Conservation (phyloP, 495 filamentous ascomycete species). For the Aspergillus diversus region DNA sequence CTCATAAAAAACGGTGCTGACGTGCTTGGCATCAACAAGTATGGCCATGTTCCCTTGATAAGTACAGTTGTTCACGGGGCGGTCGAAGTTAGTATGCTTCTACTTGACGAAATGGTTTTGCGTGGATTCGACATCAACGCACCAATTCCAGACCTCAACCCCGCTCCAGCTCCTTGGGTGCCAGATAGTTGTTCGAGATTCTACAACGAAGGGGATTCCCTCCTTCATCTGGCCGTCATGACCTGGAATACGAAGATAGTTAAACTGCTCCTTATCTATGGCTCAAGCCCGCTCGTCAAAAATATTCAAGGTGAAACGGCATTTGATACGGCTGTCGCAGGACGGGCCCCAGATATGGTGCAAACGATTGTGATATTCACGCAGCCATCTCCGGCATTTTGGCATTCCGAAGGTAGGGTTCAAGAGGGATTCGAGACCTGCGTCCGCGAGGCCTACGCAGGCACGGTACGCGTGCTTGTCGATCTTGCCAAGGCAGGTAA, state of each 20-base stretch:
- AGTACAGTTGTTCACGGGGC: background rate
- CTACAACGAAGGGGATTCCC: background rate
- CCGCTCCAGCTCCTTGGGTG: background rate
- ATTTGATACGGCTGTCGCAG: background rate
- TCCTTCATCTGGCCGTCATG: background rate
- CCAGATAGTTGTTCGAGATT: background rate
- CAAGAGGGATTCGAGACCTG: background rate
- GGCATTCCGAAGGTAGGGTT: background rate
- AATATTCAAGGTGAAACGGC: background rate
- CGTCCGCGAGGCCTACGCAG: background rate
- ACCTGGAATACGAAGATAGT: background rate
- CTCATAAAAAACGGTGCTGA: background rate
- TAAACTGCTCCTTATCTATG: background rate
- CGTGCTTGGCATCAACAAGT: background rate
- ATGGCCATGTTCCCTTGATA: background rate
- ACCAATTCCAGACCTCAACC: background rate
- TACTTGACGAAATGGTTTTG: background rate
- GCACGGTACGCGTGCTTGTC: background rate
- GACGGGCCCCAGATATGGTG: background rate
- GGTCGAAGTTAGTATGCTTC: background rate
- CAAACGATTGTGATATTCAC: background rate
- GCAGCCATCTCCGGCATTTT: background rate
- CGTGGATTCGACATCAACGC: background rate
- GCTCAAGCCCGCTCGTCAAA: background rate
- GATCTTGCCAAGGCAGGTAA: background rate